Base-by-base conservation (phyloP, 106 monocot species). In the Hemerocallis citrina region DNA sequence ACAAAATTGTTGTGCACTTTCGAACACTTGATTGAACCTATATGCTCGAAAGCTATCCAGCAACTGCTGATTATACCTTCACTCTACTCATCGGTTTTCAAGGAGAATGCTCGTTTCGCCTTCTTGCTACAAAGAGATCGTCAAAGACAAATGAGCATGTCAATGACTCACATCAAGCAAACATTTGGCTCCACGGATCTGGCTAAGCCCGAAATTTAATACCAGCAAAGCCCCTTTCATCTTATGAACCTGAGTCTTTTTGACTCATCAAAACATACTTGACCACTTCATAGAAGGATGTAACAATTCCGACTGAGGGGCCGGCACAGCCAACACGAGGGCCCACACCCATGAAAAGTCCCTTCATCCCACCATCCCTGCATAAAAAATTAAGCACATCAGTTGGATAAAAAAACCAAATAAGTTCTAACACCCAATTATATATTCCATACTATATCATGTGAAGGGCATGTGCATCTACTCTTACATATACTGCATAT, bases 251-350 rank as follows among this genome's bases (percentile, higher is more conserved):
- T 35, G 48, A 44, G 4, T 77, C 69, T 31, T 76, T 81, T 68
- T 74, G 84, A 68, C 84, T n/a, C n/a, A n/a, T 75, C 8, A 96
- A 42, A 61, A 66, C 65, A 65, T 90, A 79, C 59, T 96, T 96
- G 16, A 87, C 84, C 24, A 90, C 86, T 72, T 96, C 95, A 62
- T 96, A 96, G 41, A 90, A 96, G 5, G 95, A 96, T 33, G 90
- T 72, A 14, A 96, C 95, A 21, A 96, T 96, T 16, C 95, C 95
- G 27, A 96, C 95, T 12, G 95, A 96, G 37, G 95, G 95, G 2
- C 95, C 95, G 13, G 95, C 86, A 32, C 95, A 86, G 9, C 49
- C 95, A 28, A 96, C 95, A 35, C 95, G 86, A 3, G 95, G 95
- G 17, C 86, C 89, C 36, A 79, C 78, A 59, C 95, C 95, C 4